These are phyloP conservation scores for Conringia planisiliqua DNA, from an alignment of 345 rosid species.

Conservation along the genomic window DNA sequence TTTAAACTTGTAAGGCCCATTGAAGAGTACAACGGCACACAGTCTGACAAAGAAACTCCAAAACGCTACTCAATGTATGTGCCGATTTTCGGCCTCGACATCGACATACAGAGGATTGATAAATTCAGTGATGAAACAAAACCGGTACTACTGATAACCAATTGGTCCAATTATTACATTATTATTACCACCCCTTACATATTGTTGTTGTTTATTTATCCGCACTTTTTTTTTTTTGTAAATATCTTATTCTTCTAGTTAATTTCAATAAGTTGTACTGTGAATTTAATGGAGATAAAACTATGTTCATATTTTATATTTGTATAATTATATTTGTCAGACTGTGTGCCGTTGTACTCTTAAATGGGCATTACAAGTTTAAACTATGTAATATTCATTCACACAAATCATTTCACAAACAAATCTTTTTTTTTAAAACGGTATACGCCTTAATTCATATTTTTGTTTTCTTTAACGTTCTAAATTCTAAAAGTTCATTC, in stretches of 20 bases:
- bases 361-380: too few species aligned
- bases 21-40: slow-evolving; percentile 1
- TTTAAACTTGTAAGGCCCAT: neutral
- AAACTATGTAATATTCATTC: too few species aligned
- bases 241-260: neutral
- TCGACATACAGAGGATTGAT: too few species aligned
- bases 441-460: neutral
- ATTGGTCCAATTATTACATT: neutral
- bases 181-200: neutral
- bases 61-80: neutral
- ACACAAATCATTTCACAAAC: neutral
- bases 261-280: neutral
- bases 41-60: neutral
- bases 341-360: too few species aligned
- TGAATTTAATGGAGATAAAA: neutral
- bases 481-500: neutral
- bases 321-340: neutral
- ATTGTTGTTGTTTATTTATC: too few species aligned
- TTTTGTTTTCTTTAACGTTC: neutral
- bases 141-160: neutral
- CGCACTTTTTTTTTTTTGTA: neutral
- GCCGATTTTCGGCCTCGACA: neutral
- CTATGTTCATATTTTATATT: neutral
- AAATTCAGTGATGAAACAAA: neutral
- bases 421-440: neutral